Evolutionary conservation across 1,284 basidiomycete genomes (phyloP), one percentile per base, ranked within the genome.

Genomic region (Hymenochaete sp.): DNA sequence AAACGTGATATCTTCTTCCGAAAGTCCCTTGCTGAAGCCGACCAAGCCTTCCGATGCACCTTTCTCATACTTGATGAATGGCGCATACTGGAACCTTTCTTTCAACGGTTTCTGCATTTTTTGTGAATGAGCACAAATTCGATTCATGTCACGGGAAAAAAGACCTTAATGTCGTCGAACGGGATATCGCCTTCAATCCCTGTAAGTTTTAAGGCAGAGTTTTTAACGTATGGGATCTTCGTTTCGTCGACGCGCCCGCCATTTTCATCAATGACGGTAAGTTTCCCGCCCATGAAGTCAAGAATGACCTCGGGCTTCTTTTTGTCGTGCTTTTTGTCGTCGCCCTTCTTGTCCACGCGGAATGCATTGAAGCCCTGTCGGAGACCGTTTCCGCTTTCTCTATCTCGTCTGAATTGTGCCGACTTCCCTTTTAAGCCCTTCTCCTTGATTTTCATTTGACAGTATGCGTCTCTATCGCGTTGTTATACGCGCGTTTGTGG

Each of bases 361-460:
- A 97, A 98, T 2, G 93, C 93, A 62, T 96, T 91, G 70, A 93
- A 95, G 22, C 76, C 77, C 25, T 71, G 70, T 25, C 70, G 67
- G 39, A 66, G 65, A 9, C 70, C 65, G 40, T 75, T 70, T 27
- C 66, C 62, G 28, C 79, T 73, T 50, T 73, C 73, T 43, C 44
- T 31, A 16, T 43, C 39, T 28, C 35, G 52, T 51, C 74, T 72
- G 53, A 71, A 62, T 37, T 67, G 65, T 19, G 77, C 80, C 22
- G 71, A 75, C 60, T 77, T 82, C 48, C 79, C 83, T 31, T 68
- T 81, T 31, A 88, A 68, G 7, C 92, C 92, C 66, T 97, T 96
- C 68, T 97, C 93, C 66, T 90, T 86, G 66, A 93, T 89, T 69
- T 98, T 98, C 91, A 93, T 95, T 54, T 90, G 79, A 58, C 92